Percentiles rank a stretch among this genome's conserved stretches.
These are phyloP conservation scores for Ophiostoma sp. DNA, from an alignment of 2,329 filamentous ascomycete genomes.

Conservation along the genomic window DNA sequence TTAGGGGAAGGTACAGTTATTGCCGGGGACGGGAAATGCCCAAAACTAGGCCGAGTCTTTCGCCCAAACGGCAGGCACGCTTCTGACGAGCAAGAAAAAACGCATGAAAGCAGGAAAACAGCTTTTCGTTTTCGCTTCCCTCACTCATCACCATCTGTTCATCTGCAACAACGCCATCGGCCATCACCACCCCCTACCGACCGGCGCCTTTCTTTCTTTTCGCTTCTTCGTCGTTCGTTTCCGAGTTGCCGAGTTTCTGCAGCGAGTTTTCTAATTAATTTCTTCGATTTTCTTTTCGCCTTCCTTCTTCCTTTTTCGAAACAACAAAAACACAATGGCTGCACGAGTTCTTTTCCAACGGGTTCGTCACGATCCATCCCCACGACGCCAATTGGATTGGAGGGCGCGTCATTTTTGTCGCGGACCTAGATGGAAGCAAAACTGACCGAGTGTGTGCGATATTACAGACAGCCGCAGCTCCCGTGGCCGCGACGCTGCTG, in stretches of 20 bases:
- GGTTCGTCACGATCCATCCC: slow-evolving; percentile 42
- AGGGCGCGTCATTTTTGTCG: slow-evolving; percentile 3
- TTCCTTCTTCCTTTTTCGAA: not conserved
- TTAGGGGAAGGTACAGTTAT: slow-evolving; percentile 6
- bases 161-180: not conserved
- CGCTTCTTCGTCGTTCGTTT: slow-evolving; percentile 15
- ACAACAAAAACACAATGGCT: slow-evolving; percentile 50
- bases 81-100: slow-evolving; percentile 13
- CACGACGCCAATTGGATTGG: not conserved
- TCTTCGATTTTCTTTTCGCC: not conserved
- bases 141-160: slow-evolving; percentile 15
- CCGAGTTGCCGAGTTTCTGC: not conserved
- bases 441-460: not conserved
- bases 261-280: not conserved
- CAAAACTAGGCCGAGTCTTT: not conserved
- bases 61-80: slow-evolving; percentile 22
- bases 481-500: slow-evolving; percentile 54
- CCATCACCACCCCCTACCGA: not conserved
- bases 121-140: slow-evolving; percentile 6
- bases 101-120: not conserved
- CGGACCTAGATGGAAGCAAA: not conserved
- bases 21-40: slow-evolving; percentile 13
- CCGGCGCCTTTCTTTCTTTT: not conserved
- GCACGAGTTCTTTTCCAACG: slow-evolving; percentile 60
- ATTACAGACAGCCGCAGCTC: slow-evolving; percentile 51